A percentile compares a stretch with the other conserved stretches of the same genome.
phyloP scores from a whole-genome alignment of 2,329 filamentous ascomycete species.

The Neopestalotiopsis clavispora region DNA sequence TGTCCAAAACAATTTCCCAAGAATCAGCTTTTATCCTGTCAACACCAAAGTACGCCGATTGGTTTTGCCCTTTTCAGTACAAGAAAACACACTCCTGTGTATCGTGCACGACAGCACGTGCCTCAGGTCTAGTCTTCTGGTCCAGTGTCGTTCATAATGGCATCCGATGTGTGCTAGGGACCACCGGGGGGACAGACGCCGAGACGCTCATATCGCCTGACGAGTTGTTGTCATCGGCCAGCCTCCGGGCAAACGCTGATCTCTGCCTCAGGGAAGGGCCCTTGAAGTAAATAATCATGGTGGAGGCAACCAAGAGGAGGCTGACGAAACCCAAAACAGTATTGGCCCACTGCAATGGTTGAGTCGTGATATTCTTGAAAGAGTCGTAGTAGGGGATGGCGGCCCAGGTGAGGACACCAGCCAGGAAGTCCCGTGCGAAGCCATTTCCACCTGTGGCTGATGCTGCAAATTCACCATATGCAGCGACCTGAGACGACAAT shows the following conservation, averaged over 20 bases:
- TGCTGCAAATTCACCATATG: slow-evolving; percentile 69
- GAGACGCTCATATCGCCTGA: no score
- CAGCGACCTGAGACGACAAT: slow-evolving; percentile 46
- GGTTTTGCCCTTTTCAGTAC: no score
- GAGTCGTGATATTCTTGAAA: slow-evolving; percentile 43
- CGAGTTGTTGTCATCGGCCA: slow-evolving; percentile 43
- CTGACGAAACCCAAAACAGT: slow-evolving; percentile 57
- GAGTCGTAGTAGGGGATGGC: slow-evolving; percentile 59
- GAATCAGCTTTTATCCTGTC: no score
- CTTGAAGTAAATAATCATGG: slow-evolving; percentile 61
- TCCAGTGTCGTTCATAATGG: no score
- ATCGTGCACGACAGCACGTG: no score
- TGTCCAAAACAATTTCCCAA: no score
- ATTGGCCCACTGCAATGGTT: slow-evolving; percentile 53
- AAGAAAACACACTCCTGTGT: no score
- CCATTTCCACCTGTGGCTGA: slow-evolving; percentile 72
- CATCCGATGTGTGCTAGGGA: no score
- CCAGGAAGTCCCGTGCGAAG: slow-evolving; percentile 68
- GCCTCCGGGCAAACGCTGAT: slow-evolving; percentile 61
- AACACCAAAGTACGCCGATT: no score
- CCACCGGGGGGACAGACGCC: no score
- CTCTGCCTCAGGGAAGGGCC: slow-evolving; percentile 55
- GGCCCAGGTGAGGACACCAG: slow-evolving; percentile 66
- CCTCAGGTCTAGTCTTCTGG: no score
- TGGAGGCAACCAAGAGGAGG: slow-evolving; percentile 54